Evolutionary conservation across 169 alveolate species (phyloP), one percentile per base, ranked within the genome.

Genomic region (Amoebophrya sp.): DNA sequence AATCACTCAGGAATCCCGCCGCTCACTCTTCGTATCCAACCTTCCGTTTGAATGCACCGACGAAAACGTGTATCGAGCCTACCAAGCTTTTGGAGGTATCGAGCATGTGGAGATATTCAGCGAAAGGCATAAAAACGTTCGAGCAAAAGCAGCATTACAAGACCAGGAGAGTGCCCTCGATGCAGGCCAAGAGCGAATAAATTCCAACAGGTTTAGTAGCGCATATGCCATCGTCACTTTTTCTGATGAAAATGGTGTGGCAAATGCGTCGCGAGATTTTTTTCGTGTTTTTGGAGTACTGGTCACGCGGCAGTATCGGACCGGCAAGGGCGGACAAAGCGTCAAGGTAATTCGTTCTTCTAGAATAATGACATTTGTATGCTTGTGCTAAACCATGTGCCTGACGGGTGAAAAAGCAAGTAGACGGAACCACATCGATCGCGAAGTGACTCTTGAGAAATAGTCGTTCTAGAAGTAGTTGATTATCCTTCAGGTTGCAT

Each of bases 231-330:
- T 65, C 33, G 3, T 65, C 33, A 6, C 3, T 0, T 65, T 65
- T 36, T 10, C 33, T 1, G 83, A 65, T 10, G 83, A 6, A 36
- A 10, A 6, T 26, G 83, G 33, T 0, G 83, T 65, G 26, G 83
- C 12, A 65, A 65, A 65, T 36, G 83, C 83, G 83, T 65, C 83
- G 83, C 83, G 83, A 36, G 83, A 65, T 26, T 65, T 65, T 26
- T 65, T 65, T 18, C 83, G 83, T 18, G 2, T 65, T 26, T 18
- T 6, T 36, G 83, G 83, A 6, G 83, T 65, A 10, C 83, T 65
- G 33, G 83, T 65, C 83, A 65, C 83, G 83, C 83, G 26, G 83
- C 36, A 47, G 18, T 18, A 47, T n/a, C n/a, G n/a, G n/a, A n/a
- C n/a, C n/a, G n/a, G n/a, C n/a, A n/a, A n/a, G n/a, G n/a, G n/a